Evolutionary conservation across 371 early-diverging fungal species (phyloP), one percentile per base, ranked within the genome.

Genomic region (Actinomortierella wolfii): DNA sequence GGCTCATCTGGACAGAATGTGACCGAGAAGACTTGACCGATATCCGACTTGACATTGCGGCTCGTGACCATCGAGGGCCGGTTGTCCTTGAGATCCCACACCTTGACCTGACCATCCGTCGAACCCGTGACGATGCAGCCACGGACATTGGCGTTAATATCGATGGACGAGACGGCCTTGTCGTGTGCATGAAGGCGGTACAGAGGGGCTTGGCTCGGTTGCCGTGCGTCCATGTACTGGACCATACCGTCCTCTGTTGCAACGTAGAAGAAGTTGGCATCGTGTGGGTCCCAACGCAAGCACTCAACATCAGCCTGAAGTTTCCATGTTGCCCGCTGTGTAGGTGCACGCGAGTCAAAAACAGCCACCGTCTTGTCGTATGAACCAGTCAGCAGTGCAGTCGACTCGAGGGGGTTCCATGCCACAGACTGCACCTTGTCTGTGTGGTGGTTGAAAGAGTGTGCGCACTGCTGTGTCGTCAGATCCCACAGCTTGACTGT

Each of bases 401-500:
- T 90, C 6, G 95, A 82, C 62, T 95, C 93, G 29, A 87, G 73
- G 2, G 91, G 92, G 77, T 97, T 90, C 97, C 97, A 97, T 52
- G 88, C 82, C 5, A 96, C 91, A 13, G 92, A 83, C 66, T 95
- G 94, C 5, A 92, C 88, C 71, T 96, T 96, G 76, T 92, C 91
- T 17, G 70, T 86, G 75, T 98, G 98, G 76, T 94, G 94, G 39
- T 56, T 73, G 76, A 91, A 96, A 15, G 91, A 90, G 44, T 88
- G 88, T 18, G 84, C 87, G 57, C 89, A 90, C 57, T 79, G 82
- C 20, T 81, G 83, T 5, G 85, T 83, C 29, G 76, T 81, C 67
- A 97, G 79, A 75, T 98, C 97, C 98, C 98, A 97, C 39, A 97
- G 85, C 77, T 97, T 97, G 39, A 97, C 91, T n/a, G 96, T 97